Base-by-base conservation (phyloP, 208 protist species). In the Trypanosoma caninum region DNA sequence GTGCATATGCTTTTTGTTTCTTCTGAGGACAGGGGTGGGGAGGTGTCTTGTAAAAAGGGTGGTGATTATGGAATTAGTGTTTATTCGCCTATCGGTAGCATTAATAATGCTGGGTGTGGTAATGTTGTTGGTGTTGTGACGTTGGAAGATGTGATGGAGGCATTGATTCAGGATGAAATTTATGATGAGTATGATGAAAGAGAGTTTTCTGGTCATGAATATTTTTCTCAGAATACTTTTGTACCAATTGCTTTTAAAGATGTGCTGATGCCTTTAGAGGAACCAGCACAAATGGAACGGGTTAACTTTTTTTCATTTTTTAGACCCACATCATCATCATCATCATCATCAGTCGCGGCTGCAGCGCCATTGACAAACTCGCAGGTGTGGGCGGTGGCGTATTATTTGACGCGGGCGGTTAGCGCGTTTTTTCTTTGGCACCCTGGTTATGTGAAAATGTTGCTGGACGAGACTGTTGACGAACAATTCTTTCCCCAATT, bases 251-350 rank as follows among this genome's bases (percentile, higher is more conserved):
- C 20, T 23, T 47, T 4, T 30, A 70, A 20, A 18, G 70, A n/a
- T 41, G 33, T 59, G 52, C 64, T 52, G 28, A 25, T 48, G 30
- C 60, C 64, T 30, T 47, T 76, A 5, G 40, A 30, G 3, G 78
- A 89, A 66, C 89, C 89, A 0, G 52, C 56, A 44, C 82, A 76
- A 52, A 58, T 64, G 25, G 85, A 85, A 42, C 66, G 89, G 2
- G 89, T 82, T 14, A 95, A 91, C 67, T 95, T 95, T 72, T 95
- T 85, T 69, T 95, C 89, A n/a, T 95, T 87, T 59, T 81, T 84
- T 50, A 84, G 80, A 5, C 83, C 89, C 51, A 70, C 78, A 0
- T 75, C 76, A 25, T 40, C 38, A 35, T 51, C 74, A 22, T 59
- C n/a, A n/a, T n/a, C n/a, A n/a, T n/a, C n/a, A n/a, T n/a, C n/a